Conservation (phyloP, 1,139 yeast species). For the Candida tropicalis region DNA sequence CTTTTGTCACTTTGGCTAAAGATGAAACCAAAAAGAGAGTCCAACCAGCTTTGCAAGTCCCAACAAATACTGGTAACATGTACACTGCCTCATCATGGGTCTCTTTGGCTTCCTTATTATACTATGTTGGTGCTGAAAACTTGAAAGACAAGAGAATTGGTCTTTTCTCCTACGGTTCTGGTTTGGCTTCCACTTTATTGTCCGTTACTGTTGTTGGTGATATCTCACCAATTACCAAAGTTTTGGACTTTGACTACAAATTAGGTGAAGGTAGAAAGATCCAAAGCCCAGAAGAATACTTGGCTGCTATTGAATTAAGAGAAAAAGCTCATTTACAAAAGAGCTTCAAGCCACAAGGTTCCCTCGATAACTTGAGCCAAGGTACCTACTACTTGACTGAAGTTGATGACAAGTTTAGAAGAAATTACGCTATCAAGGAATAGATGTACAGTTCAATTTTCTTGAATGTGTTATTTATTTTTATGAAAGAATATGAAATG, state of each 20-base stretch:
- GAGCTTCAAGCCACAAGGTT: slow-evolving; percentile 76
- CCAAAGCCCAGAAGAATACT: slow-evolving; percentile 78
- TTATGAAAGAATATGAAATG: too few relatives aligned
- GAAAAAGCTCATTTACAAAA: slow-evolving; percentile 88
- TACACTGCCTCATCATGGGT: slow-evolving; percentile 96
- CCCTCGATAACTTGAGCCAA: slow-evolving; percentile 63
- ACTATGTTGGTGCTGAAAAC: slow-evolving; percentile 70
- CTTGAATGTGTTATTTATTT: background rate
- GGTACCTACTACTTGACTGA: slow-evolving; percentile 87
- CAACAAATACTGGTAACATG: slow-evolving; percentile 98
- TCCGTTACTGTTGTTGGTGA: slow-evolving; percentile 84
- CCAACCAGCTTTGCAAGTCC: slow-evolving; percentile 77
- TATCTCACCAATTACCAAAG: slow-evolving; percentile 64
- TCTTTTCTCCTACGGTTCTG: slow-evolving; percentile 96
- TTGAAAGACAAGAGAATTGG: slow-evolving; percentile 87
- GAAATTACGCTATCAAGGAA: slow-evolving; percentile 69
- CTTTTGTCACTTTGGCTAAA: slow-evolving; percentile 80
- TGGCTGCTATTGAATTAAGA: slow-evolving; percentile 79
- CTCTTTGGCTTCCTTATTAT: slow-evolving; percentile 78
- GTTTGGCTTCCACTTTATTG: slow-evolving; percentile 89
- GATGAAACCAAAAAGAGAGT: slow-evolving; percentile 70
- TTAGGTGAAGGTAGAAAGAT: slow-evolving; percentile 64
- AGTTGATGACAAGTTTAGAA: slow-evolving; percentile 87
- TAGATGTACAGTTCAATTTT: slow-evolving; percentile 20
- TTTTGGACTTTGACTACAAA: slow-evolving; percentile 68